Base-by-base conservation (phyloP, 1,284 basidiomycete species). In the Schizopora paradoxa region DNA sequence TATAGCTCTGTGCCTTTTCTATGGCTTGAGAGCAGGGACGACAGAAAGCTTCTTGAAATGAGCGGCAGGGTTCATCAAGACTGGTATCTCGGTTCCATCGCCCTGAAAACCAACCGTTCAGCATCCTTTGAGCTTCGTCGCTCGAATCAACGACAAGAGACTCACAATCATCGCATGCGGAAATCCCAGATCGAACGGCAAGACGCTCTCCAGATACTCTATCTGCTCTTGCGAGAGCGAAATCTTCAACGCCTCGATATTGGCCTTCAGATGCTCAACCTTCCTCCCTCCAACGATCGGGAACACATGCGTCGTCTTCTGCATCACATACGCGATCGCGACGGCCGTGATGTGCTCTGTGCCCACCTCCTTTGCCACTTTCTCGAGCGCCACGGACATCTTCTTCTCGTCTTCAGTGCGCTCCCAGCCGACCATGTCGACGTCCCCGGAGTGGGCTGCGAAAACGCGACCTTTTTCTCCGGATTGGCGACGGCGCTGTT, bases 331-430 rank as follows among this genome's bases (percentile, higher is more conserved):
- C 14, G 52, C 54, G 27, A 56, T 49, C 4, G 53, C 54, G 4
- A 56, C 47, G n/a, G 48, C 48, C 11, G 45, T 45, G 16, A 51
- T 48, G 42, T 51, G 43, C 25, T 51, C 41, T 16, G 41, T 45
- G 4, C 65, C 64, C 14, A 66, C 48, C 49, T 65, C 62, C 27
- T 62, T 52, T 6, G 62, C 63, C 16, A 68, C 57, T 36, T 65
- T 50, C 43, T 56, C 53, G 10, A 65, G 41, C 11, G 55, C 57
- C 0, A 41, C 35, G 11, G 51, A 54, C 49, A 66, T 56, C 13
- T 58, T 57, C 26, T 25, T 50, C 44, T 68, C 61, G 6, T 54
- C 43, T 16, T 64, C 59, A 7, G 37, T 61, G 21, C 62, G 58
- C 50, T 57, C 58, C 64, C 65, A 67, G 5, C 41, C 39, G 10